These are phyloP conservation scores for Oryza nivara DNA, from an alignment of 176 grass and related monocot species.

Conservation along the genomic window DNA sequence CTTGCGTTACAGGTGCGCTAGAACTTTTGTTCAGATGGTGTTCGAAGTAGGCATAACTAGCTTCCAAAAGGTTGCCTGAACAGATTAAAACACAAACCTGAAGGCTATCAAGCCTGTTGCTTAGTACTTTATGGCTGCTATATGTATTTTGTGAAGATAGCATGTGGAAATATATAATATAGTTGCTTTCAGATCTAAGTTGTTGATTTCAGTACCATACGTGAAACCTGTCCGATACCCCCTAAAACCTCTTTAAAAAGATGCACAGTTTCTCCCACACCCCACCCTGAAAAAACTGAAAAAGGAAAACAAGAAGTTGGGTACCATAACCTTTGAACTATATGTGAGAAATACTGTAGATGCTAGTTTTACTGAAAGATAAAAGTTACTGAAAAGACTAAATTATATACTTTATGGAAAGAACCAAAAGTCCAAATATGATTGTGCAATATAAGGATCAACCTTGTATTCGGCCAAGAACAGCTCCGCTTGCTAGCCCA, in stretches of 20 bases:
- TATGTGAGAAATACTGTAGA: too few species aligned
- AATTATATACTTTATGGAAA: conserved; percentile 3
- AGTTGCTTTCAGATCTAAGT: neutral
- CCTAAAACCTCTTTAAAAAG: too few species aligned
- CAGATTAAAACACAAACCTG: neutral
- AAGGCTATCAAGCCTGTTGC: too few species aligned
- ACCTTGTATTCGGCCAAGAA: conserved; percentile 96
- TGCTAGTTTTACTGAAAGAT: too few species aligned
- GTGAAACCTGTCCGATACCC: too few species aligned
- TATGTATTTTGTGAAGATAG: neutral
- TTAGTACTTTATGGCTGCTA: neutral
- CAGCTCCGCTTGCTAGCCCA: conserved; percentile 81
- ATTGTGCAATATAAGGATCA: conserved; percentile 20
- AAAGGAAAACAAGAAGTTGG: too few species aligned
- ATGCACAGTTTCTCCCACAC: too few species aligned
- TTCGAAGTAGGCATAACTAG: neutral
- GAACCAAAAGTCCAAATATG: neutral
- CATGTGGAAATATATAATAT: neutral
- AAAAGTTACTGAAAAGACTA: neutral
- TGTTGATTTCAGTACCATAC: neutral
- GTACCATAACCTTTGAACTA: too few species aligned
- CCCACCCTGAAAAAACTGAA: too few species aligned
- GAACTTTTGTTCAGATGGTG: neutral
- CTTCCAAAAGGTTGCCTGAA: conserved; percentile 3
- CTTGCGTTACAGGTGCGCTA: neutral